Percentiles rank a stretch among this genome's conserved stretches.
These are phyloP conservation scores for Aurinia saxatilis DNA, from an alignment of 345 rosid species.

Conservation along the genomic window DNA sequence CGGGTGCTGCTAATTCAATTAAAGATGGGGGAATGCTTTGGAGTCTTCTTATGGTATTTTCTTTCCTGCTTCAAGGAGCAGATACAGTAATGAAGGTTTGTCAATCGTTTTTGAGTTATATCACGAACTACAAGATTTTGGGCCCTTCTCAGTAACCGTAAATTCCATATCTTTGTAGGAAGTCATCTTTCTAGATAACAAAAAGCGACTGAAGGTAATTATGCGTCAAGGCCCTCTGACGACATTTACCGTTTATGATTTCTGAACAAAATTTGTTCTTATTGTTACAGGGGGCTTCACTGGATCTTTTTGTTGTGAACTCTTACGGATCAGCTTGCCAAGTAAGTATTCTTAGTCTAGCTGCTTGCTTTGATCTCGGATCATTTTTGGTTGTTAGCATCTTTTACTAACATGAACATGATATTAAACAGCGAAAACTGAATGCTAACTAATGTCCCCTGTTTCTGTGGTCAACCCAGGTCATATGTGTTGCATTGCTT, in stretches of 20 bases:
- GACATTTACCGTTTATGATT: not conserved
- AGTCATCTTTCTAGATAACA: slow-evolving; percentile 61
- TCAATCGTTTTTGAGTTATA: slow-evolving; percentile 21
- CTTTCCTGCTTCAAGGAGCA: slow-evolving; percentile 90
- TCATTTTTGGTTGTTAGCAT: not conserved
- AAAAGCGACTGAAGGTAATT: slow-evolving; percentile 53
- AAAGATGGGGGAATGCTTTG: slow-evolving; percentile 75
- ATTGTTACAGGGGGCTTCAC: slow-evolving; percentile 64
- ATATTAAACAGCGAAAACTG: not conserved
- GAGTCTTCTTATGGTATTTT: slow-evolving; percentile 81
- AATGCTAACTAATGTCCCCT: slow-evolving; percentile 11
- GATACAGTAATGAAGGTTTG: slow-evolving; percentile 80
- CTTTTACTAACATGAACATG: not conserved
- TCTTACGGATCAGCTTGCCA: slow-evolving; percentile 88
- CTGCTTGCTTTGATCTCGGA: not conserved
- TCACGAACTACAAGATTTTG: not conserved
- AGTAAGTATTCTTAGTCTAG: slow-evolving; percentile 36
- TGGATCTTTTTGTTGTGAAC: slow-evolving; percentile 86
- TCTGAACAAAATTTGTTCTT: slow-evolving; percentile 12
- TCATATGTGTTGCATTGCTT: slow-evolving; percentile 67
- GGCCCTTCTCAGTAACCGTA: slow-evolving; percentile 15
- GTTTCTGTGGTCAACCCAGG: slow-evolving; percentile 42
- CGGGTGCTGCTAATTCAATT: slow-evolving; percentile 66
- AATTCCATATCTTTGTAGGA: slow-evolving; percentile 45
- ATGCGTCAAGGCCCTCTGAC: not conserved